Conservation (phyloP, 2,329 filamentous ascomycete species). For the Emericellopsis cladophorae region DNA sequence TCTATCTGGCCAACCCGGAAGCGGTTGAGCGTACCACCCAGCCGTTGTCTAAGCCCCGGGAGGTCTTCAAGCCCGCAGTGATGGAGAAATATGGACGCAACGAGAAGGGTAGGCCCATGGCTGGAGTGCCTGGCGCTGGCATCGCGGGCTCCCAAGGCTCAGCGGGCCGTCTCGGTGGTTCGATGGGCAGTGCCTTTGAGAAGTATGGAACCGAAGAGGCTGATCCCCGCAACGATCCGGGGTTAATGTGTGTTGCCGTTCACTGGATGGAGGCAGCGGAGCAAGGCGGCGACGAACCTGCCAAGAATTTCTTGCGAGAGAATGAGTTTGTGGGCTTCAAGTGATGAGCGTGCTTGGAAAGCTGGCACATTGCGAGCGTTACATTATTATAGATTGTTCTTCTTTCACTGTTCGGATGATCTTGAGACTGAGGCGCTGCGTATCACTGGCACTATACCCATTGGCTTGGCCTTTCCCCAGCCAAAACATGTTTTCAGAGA, state of each 20-base stretch:
- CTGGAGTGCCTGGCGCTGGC: constrained; percentile 8
- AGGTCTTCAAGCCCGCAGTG: constrained; percentile 82
- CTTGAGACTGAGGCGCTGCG: no score
- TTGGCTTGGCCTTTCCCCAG: no score
- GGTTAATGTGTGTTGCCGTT: constrained; percentile 84
- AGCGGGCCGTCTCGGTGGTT: constrained; percentile 8
- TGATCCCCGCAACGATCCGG: constrained; percentile 60
- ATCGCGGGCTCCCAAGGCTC: constrained; percentile 11
- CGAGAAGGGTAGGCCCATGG: constrained; percentile 12
- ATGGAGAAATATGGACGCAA: constrained; percentile 54
- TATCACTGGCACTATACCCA: no score
- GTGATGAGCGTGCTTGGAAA: no score
- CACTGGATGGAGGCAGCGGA: constrained; percentile 95
- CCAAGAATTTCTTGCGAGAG: constrained; percentile 70
- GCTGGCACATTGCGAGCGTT: no score
- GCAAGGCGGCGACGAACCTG: constrained; percentile 74
- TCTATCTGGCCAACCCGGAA: constrained; percentile 87
- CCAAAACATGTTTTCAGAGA: no score
- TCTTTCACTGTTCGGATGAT: no score
- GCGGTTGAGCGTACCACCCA: constrained; percentile 68
- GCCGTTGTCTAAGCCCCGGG: constrained; percentile 70
- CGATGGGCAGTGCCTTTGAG: constrained; percentile 9
- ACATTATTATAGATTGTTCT: no score
- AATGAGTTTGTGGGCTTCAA: constrained; percentile 19
- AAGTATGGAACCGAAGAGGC: constrained; percentile 23